Conservation (phyloP, 805 yeast genomes). For the Saccharomycopsis sp. region DNA sequence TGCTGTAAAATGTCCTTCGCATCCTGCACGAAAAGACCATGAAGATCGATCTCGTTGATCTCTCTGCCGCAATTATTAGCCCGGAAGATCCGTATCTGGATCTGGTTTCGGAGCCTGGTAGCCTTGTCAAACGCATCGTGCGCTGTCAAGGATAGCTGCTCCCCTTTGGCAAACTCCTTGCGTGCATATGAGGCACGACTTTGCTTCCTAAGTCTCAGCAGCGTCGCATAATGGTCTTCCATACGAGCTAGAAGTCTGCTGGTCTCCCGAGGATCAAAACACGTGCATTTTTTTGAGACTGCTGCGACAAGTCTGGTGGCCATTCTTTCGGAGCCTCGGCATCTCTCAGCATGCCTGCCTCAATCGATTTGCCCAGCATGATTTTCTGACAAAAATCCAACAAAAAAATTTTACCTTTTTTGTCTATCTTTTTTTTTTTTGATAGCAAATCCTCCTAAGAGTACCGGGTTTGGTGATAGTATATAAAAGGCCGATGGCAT, state of each 20-base stretch:
- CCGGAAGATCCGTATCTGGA: background rate
- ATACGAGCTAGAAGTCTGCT: background rate
- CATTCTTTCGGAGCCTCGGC: background rate
- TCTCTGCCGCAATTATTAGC: background rate
- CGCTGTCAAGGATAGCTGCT: background rate
- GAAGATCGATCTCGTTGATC: slow-evolving; percentile 80
- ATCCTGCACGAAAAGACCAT: slow-evolving; percentile 85
- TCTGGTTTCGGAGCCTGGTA: background rate
- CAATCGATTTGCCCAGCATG: background rate
- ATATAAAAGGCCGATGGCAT: background rate
- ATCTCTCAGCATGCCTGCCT: background rate
- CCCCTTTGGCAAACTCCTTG: background rate
- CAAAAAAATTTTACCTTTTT: background rate
- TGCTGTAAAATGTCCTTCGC: slow-evolving; percentile 72
- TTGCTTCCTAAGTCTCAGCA: background rate
- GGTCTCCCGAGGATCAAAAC: background rate
- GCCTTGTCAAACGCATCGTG: background rate
- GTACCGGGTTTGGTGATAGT: background rate
- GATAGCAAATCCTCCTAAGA: background rate
- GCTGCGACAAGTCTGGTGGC: background rate
- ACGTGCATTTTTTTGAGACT: background rate
- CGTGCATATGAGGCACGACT: background rate
- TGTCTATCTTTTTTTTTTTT: no score
- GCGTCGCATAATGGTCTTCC: background rate
- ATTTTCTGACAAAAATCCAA: background rate